phyloP scores from a whole-genome alignment of 441 rosid species.

The Adansonia gregorii region DNA sequence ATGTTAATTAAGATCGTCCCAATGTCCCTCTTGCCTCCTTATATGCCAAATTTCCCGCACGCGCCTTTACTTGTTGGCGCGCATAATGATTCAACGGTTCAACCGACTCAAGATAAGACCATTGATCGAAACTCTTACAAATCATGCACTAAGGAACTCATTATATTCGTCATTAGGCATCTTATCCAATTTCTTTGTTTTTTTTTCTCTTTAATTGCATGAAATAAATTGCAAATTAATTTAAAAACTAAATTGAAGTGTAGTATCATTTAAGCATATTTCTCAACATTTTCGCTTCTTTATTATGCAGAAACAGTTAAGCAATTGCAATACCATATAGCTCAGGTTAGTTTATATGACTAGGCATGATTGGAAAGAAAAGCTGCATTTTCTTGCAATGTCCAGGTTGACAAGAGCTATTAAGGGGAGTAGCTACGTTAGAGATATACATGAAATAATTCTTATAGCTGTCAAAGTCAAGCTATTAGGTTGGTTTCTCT shows the following conservation, averaged over 20 bases:
- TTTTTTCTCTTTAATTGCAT: neutral
- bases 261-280: neutral
- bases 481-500: constrained; percentile 3
- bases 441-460: constrained; percentile 1
- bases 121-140: neutral
- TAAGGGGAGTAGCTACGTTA: neutral
- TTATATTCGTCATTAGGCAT: neutral
- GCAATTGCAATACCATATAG: neutral
- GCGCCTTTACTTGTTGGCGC: neutral
- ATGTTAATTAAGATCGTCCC: constrained; percentile 20
- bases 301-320: neutral
- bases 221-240: neutral
- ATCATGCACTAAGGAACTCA: neutral
- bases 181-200: neutral
- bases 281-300: neutral
- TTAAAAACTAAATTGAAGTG: neutral
- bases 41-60: neutral
- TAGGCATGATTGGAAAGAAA: neutral
- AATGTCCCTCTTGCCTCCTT: neutral
- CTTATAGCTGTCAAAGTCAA: constrained; percentile 1
- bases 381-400: neutral
- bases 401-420: neutral
- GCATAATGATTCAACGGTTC: neutral
- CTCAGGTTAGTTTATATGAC: neutral
- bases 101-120: neutral